These are phyloP conservation scores for Solanum virginianum DNA, from an alignment of 257 asterid genomes.

Conservation along the genomic window DNA sequence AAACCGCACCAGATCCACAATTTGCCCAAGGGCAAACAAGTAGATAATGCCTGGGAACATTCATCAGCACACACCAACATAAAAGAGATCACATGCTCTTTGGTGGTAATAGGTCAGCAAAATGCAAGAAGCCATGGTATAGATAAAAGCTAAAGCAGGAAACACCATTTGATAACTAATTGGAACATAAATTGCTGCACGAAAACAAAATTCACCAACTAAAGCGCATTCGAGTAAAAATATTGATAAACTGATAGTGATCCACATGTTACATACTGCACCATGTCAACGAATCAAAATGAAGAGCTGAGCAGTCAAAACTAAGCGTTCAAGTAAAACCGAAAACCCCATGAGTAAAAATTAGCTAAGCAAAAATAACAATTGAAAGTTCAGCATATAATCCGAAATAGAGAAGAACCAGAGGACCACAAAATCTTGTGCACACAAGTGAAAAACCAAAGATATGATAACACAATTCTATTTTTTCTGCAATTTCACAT, in stretches of 20 bases:
- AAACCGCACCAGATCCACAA: not conserved
- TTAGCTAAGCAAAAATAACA: not conserved
- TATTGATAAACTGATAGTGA: not conserved
- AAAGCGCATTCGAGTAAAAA: not conserved
- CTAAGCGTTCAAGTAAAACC: not conserved
- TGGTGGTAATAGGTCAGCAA: not conserved
- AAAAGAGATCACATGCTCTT: not conserved
- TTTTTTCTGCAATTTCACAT: not conserved
- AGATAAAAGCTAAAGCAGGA: not conserved
- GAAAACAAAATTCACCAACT: not conserved
- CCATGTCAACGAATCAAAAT: not conserved
- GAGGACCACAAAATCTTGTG: conserved; percentile 6
- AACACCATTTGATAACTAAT: not conserved
- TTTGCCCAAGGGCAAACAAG: not conserved
- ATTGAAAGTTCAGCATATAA: not conserved
- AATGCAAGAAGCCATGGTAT: not conserved
- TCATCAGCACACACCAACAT: not conserved
- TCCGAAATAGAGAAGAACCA: not conserved
- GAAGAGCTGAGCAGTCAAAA: not conserved
- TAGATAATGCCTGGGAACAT: not conserved
- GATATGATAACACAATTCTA: conserved; percentile 8
- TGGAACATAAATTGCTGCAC: not conserved
- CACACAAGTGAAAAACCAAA: conserved; percentile 12
- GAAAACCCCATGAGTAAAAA: not conserved
- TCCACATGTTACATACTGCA: not conserved